Percentiles rank a stretch among this genome's conserved stretches.
Evolutionary conservation across 2,329 filamentous ascomycete species (phyloP).

Genomic region (Hirsutella thompsonii): DNA sequence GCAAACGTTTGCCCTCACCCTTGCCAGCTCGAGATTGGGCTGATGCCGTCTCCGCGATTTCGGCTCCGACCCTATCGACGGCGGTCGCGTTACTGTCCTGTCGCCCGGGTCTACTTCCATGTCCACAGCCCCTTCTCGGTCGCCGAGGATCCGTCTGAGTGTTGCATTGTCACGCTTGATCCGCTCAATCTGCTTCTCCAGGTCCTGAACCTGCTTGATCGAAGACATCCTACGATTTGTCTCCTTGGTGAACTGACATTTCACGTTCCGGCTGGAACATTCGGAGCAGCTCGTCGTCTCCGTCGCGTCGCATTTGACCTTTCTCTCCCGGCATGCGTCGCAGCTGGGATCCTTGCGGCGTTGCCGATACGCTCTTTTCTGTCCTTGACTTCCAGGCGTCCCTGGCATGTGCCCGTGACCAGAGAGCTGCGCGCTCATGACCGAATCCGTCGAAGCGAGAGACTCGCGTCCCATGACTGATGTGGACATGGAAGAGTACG

Average conservation of each 20-base stretch:
- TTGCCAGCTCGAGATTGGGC: conserved; percentile 54
- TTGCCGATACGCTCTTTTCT: conserved; percentile 91
- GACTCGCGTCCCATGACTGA: conserved; percentile 46
- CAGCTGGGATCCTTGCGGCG: conserved; percentile 93
- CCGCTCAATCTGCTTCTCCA: conserved; percentile 79
- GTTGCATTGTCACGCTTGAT: conserved; percentile 70
- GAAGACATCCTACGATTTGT: conserved; percentile 98
- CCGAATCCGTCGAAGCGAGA: conserved; percentile 44
- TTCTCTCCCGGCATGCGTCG: conserved; percentile 83
- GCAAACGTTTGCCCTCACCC: conserved; percentile 59
- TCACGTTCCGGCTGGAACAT: conserved; percentile 90
- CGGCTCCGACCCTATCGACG: conserved; percentile 53
- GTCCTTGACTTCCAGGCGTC: conserved; percentile 44
- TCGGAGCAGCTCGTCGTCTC: conserved; percentile 95
- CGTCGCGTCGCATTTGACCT: conserved; percentile 87
- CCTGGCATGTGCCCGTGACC: conserved; percentile 19
- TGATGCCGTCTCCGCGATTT: conserved; percentile 48
- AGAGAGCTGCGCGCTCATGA: conserved; percentile 37
- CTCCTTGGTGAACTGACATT: conserved; percentile 98
- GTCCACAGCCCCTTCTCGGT: conserved; percentile 36
- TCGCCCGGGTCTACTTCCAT: conserved; percentile 33
- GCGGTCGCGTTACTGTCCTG: conserved; percentile 42
- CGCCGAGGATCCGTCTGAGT: conserved; percentile 51
- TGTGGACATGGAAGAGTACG: conserved; percentile 37
- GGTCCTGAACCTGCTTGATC: conserved; percentile 96